Evolutionary conservation across 371 early-diverging fungal genomes (phyloP), one percentile per base, ranked within the genome.

Genomic region (Sporodiniella umbellata): DNA sequence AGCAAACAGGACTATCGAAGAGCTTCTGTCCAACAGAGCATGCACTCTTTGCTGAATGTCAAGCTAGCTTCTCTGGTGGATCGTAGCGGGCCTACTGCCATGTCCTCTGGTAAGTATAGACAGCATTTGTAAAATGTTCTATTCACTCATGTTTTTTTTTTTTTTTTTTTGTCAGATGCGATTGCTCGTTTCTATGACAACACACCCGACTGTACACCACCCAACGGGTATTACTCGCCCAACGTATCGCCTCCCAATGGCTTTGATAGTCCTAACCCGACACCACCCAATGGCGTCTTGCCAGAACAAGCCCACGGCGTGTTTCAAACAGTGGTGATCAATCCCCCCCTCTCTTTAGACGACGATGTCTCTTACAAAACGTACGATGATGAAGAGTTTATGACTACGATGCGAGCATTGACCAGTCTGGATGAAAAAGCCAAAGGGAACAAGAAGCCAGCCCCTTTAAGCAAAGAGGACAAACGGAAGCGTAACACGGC

Each of bases 401-500:
- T 59, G 54, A 45, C 53, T n/a, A 59, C 59, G 15, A 59, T 59
- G 59, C 43, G 42, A 25, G 31, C 47, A 10, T 26, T 59, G 12
- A 49, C 59, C n/a, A n/a, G n/a, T n/a, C n/a, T n/a, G 22, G 28
- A 19, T 0, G 40, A 30, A 35, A 30, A 39, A 19, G 40, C 21
- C 28, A 17, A 40, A 22, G 14, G 22, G 19, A 7, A 40, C 8
- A 31, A 24, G 31, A 46, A 12, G 21, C 38, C 10, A 15, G 10
- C 23, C 11, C 42, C 44, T 28, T 23, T 67, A 12, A 53, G 84
- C 33, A 83, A 84, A 42, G 89, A 87, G 45, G 96, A 95, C 62
- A 95, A 95, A 68, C 85, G 97, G 17, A 75, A 86, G 17, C 79
- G 96, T 10, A 97, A 97, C 78, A 97, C 96, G 2, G 93, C 88